phyloP scores from a whole-genome alignment of 768 basidiomycete species.

The Calocera cornea region DNA sequence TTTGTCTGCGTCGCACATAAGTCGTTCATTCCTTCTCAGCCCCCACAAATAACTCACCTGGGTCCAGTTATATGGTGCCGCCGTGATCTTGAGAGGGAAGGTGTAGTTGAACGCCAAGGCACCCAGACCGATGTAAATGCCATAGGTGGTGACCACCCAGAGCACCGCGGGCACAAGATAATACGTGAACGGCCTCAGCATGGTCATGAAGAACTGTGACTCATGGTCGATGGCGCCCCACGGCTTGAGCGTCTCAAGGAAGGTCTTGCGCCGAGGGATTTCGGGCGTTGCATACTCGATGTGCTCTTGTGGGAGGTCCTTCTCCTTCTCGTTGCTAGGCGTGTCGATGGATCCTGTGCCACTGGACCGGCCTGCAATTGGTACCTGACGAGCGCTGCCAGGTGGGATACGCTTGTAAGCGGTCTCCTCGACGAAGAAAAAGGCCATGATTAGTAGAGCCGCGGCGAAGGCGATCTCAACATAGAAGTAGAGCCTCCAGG shows the following conservation, averaged over 20 bases:
- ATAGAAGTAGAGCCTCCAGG: constrained; percentile 9
- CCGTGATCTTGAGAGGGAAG: constrained; percentile 6
- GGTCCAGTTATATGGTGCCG: constrained; percentile 7
- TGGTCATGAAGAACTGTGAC: constrained; percentile 7
- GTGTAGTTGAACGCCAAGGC: constrained; percentile 7
- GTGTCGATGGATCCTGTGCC: constrained; percentile 1
- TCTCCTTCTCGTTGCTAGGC: neutral
- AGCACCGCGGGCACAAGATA: constrained; percentile 6
- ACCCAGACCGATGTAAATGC: constrained; percentile 7
- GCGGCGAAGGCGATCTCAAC: constrained; percentile 8
- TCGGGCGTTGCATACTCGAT: neutral
- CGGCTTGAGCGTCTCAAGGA: constrained; percentile 5
- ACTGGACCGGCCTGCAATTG: neutral
- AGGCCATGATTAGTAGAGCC: constrained; percentile 5
- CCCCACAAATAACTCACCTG: neutral
- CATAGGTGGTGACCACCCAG: constrained; percentile 8
- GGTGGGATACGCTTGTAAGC: constrained; percentile 5
- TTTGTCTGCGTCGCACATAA: neutral
- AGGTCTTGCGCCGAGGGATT: constrained; percentile 5
- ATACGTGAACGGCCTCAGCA: constrained; percentile 5
- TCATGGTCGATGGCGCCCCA: constrained; percentile 6
- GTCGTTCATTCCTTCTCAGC: neutral
- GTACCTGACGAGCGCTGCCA: too few relatives aligned
- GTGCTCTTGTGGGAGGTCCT: neutral
- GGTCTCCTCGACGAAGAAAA: constrained; percentile 7